Evolutionary conservation across 2,329 filamentous ascomycete genomes (phyloP).

Genomic region (Alternaria atra): DNA sequence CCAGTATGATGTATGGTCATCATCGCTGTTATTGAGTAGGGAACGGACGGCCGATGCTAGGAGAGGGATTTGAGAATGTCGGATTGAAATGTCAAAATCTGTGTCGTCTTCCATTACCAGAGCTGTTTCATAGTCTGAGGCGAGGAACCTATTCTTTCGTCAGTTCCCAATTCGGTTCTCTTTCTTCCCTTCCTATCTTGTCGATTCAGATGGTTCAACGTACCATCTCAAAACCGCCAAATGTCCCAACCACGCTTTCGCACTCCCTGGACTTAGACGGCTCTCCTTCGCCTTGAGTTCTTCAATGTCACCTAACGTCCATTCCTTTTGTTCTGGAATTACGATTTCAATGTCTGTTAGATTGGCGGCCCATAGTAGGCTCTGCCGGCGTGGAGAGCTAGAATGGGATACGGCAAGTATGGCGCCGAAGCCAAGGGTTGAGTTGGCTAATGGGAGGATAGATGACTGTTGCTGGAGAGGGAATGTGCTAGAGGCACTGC

Average conservation of each 20-base stretch:
- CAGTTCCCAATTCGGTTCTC: neutral
- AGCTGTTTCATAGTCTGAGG: conserved; percentile 33
- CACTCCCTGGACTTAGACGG: conserved; percentile 47
- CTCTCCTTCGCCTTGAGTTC: conserved; percentile 39
- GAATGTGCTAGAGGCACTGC: neutral
- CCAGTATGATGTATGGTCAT: conserved; percentile 39
- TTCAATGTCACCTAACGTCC: conserved; percentile 48
- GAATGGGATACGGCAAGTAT: conserved; percentile 51
- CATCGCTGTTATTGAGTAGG: conserved; percentile 17
- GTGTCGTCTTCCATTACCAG: conserved; percentile 42
- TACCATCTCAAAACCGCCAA: conserved; percentile 49
- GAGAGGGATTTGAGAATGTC: conserved; percentile 29
- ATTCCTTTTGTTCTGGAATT: conserved; percentile 50
- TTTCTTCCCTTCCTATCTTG: neutral
- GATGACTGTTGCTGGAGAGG: neutral
- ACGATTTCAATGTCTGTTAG: conserved; percentile 50
- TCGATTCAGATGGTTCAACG: neutral
- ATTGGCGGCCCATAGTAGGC: conserved; percentile 50
- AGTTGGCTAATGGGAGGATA: conserved; percentile 16
- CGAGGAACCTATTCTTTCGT: conserved; percentile 18
- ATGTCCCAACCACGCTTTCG: conserved; percentile 55
- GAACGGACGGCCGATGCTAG: conserved; percentile 28
- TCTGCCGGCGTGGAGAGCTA: conserved; percentile 45
- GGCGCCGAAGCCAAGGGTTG: conserved; percentile 44
- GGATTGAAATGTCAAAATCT: conserved; percentile 35